Conservation (phyloP, 371 early-diverging fungal species). For the Actinomortierella wolfii region DNA sequence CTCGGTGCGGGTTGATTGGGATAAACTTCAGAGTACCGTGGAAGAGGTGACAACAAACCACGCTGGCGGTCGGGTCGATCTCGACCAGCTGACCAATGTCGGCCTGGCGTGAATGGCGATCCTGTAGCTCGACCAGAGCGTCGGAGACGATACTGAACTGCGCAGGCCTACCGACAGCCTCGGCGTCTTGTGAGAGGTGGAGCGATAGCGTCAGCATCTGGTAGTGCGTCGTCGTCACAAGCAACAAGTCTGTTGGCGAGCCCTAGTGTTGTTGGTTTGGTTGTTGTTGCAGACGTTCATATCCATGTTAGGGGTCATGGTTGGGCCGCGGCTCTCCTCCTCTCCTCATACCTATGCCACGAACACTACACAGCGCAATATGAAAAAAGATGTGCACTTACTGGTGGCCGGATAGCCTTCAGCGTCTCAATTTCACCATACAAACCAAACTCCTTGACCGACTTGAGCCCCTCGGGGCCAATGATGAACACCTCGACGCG, state of each 20-base stretch:
- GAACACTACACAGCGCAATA: too few relatives aligned
- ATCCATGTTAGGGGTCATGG: too few relatives aligned
- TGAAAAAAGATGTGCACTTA: too few relatives aligned
- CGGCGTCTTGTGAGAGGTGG: constrained; percentile 14
- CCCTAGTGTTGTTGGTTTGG: constrained; percentile 13
- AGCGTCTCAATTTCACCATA: constrained; percentile 74
- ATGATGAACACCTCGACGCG: constrained; percentile 73
- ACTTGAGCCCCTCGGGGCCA: constrained; percentile 64
- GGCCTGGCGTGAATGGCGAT: constrained; percentile 32
- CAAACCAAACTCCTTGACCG: constrained; percentile 68
- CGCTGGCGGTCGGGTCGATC: constrained; percentile 25
- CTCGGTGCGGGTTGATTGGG: constrained; percentile 19
- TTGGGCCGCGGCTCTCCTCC: too few relatives aligned
- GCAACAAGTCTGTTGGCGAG: constrained; percentile 22
- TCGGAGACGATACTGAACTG: constrained; percentile 41
- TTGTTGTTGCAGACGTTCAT: not conserved
- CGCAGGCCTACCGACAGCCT: constrained; percentile 5
- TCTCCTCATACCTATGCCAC: too few relatives aligned
- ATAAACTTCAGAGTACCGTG: constrained; percentile 28
- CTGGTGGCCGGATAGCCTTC: constrained; percentile 59
- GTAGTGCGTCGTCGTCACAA: constrained; percentile 32
- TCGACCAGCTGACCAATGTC: constrained; percentile 25
- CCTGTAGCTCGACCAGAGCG: constrained; percentile 24
- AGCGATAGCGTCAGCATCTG: constrained; percentile 40
- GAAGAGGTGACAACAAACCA: constrained; percentile 35